These are phyloP conservation scores for Tolypocladium guangdongense DNA, from an alignment of 2,329 filamentous ascomycete genomes.

Conservation along the genomic window DNA sequence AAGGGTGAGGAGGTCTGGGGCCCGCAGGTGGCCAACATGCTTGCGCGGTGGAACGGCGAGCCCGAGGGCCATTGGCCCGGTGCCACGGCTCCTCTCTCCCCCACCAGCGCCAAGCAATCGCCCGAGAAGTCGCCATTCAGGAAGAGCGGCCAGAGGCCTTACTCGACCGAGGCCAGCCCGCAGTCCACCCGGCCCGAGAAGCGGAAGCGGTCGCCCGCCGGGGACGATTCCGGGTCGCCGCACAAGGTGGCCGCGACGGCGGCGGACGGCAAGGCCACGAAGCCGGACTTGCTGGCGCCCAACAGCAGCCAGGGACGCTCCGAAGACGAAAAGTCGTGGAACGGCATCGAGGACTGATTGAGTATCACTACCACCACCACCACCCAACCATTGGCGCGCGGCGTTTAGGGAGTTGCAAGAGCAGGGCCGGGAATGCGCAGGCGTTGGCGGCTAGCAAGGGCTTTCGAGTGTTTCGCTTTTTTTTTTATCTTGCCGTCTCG, in stretches of 20 bases:
- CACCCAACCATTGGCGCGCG: neutral
- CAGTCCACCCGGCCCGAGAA: constrained; percentile 13
- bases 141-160: constrained; percentile 4
- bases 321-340: constrained; percentile 32
- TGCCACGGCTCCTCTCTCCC: neutral
- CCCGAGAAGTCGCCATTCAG: constrained; percentile 8
- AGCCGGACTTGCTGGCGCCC: neutral
- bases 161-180: constrained; percentile 3
- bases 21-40: constrained; percentile 50
- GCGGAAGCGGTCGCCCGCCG: constrained; percentile 17
- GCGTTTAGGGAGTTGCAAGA: neutral
- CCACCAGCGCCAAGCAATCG: constrained; percentile 4
- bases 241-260: constrained; percentile 18
- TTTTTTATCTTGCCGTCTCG: neutral
- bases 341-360: constrained; percentile 27
- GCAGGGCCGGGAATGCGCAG: neutral
- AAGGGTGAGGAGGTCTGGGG: constrained; percentile 76
- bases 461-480: neutral
- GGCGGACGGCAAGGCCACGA: constrained; percentile 4
- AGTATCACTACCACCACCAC: neutral
- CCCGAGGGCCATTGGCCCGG: constrained; percentile 15
- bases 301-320: constrained; percentile 9
- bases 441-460: neutral
- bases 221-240: constrained; percentile 11
- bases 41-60: constrained; percentile 30